A percentile compares a stretch with the other conserved stretches of the same genome.
Conservation (phyloP, 345 rosid species). For the Salix purpurea region DNA sequence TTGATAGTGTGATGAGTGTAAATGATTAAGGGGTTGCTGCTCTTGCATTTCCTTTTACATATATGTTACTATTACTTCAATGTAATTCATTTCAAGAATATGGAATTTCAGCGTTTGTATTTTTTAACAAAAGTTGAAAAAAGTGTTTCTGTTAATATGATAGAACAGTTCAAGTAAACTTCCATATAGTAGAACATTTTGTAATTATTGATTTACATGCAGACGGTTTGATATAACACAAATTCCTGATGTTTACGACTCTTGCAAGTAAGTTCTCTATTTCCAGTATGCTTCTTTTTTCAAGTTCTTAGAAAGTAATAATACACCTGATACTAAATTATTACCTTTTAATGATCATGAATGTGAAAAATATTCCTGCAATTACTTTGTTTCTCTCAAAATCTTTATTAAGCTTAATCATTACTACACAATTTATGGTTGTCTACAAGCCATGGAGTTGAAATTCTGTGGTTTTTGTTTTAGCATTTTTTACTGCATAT, state of each 20-base stretch:
- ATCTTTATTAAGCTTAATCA: not conserved
- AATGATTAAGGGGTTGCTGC: not conserved
- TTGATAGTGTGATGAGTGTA: not conserved
- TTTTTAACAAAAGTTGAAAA: not conserved
- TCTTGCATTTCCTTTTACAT: slow-evolving; percentile 6
- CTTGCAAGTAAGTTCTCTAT: slow-evolving; percentile 85
- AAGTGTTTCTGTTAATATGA: not conserved
- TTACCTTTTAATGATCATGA: not conserved
- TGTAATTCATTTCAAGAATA: not conserved
- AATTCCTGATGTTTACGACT: slow-evolving; percentile 98
- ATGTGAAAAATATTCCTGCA: not conserved
- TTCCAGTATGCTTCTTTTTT: slow-evolving; percentile 4
- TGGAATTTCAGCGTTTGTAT: not conserved
- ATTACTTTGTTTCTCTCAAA: not conserved
- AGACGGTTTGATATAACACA: slow-evolving; percentile 96
- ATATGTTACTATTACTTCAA: not conserved
- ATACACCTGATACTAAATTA: not conserved
- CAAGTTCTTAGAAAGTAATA: not conserved
- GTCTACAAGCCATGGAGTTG: not conserved
- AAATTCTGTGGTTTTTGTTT: not conserved
- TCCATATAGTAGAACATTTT: slow-evolving; percentile 5
- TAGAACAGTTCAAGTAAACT: not conserved
- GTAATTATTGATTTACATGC: slow-evolving; percentile 32
- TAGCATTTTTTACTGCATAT: not conserved
- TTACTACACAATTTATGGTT: not conserved